phyloP scores from a whole-genome alignment of 1,139 yeast species.

The Yamadazyma triangularis region DNA sequence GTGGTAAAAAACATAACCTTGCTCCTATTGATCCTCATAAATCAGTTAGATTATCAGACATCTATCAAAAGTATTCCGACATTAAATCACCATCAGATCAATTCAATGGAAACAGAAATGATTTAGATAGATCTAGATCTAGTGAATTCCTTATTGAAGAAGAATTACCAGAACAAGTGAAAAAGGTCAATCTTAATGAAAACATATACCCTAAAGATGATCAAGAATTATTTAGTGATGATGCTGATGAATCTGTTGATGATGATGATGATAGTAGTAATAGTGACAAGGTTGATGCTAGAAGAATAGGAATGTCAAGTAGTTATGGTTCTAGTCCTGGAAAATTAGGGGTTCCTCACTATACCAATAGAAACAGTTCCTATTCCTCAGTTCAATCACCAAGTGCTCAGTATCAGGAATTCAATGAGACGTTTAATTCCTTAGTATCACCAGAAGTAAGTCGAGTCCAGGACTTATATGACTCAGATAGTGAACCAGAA shows the following conservation, averaged over 20 bases:
- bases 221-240: constrained; percentile 35
- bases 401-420: constrained; percentile 52
- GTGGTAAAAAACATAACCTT: constrained; percentile 8
- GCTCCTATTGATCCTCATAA: constrained; percentile 18
- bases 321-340: constrained; percentile 6
- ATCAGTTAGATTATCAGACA: constrained; percentile 41
- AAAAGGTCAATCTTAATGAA: constrained; percentile 23
- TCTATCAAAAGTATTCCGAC: constrained; percentile 41
- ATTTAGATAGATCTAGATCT: constrained; percentile 34
- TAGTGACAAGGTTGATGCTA: constrained; percentile 23
- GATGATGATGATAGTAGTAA: constrained; percentile 16
- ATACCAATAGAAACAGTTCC: constrained; percentile 28
- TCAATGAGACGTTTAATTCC: constrained; percentile 41
- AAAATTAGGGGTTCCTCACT: constrained; percentile 22
- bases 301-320: constrained; percentile 20
- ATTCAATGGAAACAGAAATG: constrained; percentile 25
- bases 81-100: constrained; percentile 42
- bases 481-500: constrained; percentile 12
- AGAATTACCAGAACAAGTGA: constrained; percentile 29
- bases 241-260: constrained; percentile 18
- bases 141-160: constrained; percentile 33
- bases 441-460: constrained; percentile 10
- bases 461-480: constrained; percentile 8
- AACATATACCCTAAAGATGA: constrained; percentile 38
- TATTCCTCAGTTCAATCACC: constrained; percentile 44